Evolutionary conservation across 345 rosid species (phyloP).

Genomic region (Leavenworthia alabamica): DNA sequence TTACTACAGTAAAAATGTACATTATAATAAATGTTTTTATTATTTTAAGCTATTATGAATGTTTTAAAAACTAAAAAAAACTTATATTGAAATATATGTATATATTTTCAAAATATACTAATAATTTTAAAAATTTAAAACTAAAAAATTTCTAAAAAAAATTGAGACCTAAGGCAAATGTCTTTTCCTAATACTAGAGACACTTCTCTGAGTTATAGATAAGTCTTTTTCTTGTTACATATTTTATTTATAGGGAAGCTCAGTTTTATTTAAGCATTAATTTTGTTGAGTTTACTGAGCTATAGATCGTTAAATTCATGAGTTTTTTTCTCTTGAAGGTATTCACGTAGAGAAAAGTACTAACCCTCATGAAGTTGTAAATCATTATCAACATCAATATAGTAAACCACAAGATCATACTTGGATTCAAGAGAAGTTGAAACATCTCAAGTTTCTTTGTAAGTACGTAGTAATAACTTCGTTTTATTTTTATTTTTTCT

Average conservation of each 20-base stretch:
- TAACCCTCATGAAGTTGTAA: constrained; percentile 8
- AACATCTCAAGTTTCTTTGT: constrained; percentile 23
- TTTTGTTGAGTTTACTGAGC: not conserved
- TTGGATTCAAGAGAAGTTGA: constrained; percentile 10
- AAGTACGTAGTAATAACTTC: constrained; percentile 16
- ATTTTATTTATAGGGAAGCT: not conserved
- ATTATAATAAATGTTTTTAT: too few relatives aligned
- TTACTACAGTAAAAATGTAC: too few relatives aligned
- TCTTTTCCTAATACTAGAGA: too few relatives aligned
- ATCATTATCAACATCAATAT: constrained; percentile 9
- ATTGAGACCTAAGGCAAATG: too few relatives aligned
- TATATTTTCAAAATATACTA: too few relatives aligned
- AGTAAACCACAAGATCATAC: constrained; percentile 2
- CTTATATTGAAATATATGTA: too few relatives aligned
- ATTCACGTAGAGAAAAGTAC: constrained; percentile 18
- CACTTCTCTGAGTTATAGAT: too few relatives aligned
- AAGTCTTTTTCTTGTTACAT: not conserved
- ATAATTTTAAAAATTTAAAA: too few relatives aligned
- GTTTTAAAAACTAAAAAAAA: too few relatives aligned
- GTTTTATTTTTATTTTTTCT: not conserved
- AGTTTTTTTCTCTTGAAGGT: constrained; percentile 2
- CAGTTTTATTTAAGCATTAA: not conserved
- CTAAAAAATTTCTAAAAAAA: too few relatives aligned
- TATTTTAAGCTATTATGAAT: too few relatives aligned
- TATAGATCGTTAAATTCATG: not conserved